Evolutionary conservation across 208 protist species (phyloP), one percentile per base, ranked within the genome.

Genomic region (Trypanosoma avium): DNA sequence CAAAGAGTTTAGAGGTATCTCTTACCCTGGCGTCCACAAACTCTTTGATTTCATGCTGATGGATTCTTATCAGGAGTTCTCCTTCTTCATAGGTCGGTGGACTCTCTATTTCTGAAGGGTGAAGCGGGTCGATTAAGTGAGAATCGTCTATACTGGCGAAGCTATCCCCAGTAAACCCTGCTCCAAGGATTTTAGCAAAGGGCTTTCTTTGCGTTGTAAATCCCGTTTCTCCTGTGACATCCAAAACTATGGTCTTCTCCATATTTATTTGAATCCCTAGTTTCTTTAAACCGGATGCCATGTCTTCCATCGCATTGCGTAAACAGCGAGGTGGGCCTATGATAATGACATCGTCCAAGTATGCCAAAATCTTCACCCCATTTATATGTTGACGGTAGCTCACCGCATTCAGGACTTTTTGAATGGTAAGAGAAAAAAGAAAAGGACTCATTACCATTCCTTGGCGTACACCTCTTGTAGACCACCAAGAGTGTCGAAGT

Each of bases 381-480:
- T 67, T 66, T n/a, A 3, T 13, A 22, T 19, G 47, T 22, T 58
- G 32, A 0, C 68, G 21, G n/a, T 50, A 59, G 15, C 43, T 50
- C 15, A 79, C n/a, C 1, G 57, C 35, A 7, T 33, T 19, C 9
- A 50, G 40, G 42, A 65, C 50, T 27, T 32, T 69, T n/a, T n/a
- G n/a, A n/a, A n/a, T n/a, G n/a, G n/a, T n/a, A 42, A 24, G 57
- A 45, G 75, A 60, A 54, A 81, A 76, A 4, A 81, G 75, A 0
- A 81, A 38, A 15, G 75, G 75, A 0, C 61, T 55, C 2, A 75
- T 40, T 13, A 81, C 75, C 75, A 81, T 81, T 0, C 75, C 74
- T 36, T 76, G 67, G 4, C 63, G 61, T 9, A 80, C 63, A 8
- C 74, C 74, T 33, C 60, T 21, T 6, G 54, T 71, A n/a, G 74